Conservation (phyloP, 2,329 filamentous ascomycete species). For the Coniella lustricola region DNA sequence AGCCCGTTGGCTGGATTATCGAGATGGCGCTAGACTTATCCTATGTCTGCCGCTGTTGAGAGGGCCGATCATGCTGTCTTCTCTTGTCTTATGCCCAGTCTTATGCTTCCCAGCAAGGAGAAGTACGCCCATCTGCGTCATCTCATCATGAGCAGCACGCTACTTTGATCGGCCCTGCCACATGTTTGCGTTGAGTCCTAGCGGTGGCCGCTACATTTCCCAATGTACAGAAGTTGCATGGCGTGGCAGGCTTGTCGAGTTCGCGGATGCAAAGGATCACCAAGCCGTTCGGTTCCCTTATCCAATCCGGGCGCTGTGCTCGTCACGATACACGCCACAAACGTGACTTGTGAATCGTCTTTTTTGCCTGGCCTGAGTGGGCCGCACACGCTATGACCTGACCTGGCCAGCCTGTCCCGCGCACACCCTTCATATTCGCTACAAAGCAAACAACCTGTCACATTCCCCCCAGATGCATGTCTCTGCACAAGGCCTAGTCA, state of each 20-base stretch:
- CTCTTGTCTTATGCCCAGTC: too few species aligned
- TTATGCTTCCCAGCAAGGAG: too few species aligned
- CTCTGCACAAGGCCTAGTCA: not conserved
- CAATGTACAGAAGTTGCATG: not conserved
- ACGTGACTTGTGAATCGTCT: slow-evolving; percentile 7
- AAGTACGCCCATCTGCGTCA: too few species aligned
- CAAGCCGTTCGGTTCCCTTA: slow-evolving; percentile 8
- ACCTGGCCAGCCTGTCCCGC: slow-evolving; percentile 2
- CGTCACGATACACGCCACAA: not conserved
- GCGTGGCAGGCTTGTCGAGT: slow-evolving; percentile 4
- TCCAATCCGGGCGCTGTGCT: slow-evolving; percentile 7
- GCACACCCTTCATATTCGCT: not conserved
- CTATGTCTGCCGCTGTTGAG: too few species aligned
- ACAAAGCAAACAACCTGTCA: slow-evolving; percentile 15
- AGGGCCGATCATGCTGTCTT: not conserved
- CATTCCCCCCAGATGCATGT: not conserved
- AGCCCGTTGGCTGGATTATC: too few species aligned
- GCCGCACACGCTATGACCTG: too few species aligned
- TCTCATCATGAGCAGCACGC: not conserved
- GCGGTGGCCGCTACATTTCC: too few species aligned
- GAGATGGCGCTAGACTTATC: too few species aligned
- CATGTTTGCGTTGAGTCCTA: not conserved
- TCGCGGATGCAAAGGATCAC: slow-evolving; percentile 11
- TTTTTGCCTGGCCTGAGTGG: not conserved
- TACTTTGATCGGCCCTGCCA: too few species aligned